These are phyloP conservation scores for Grosmannia clavigera DNA, from an alignment of 2,329 filamentous ascomycete genomes.

Conservation along the genomic window DNA sequence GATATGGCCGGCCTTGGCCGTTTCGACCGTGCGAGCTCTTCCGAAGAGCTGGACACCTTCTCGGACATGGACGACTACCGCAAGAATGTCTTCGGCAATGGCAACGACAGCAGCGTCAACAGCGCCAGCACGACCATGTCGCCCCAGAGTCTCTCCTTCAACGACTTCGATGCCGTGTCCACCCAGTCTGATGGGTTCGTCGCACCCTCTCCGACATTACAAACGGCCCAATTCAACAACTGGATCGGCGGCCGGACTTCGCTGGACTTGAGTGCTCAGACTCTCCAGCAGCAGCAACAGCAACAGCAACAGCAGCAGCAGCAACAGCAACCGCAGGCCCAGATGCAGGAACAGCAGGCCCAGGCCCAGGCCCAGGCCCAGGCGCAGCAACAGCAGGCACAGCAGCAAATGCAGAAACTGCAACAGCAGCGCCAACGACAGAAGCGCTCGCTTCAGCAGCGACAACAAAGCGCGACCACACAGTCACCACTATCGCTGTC, in stretches of 20 bases:
- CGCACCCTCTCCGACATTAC: slow-evolving; percentile 17
- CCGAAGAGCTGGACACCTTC: slow-evolving; percentile 43
- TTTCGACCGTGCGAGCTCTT: slow-evolving; percentile 39
- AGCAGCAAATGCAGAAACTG: neutral
- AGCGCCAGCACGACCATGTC: slow-evolving; percentile 33
- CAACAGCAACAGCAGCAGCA: neutral
- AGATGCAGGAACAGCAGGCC: neutral
- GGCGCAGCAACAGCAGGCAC: neutral
- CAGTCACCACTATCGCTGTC: slow-evolving; percentile 1
- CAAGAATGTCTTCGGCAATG: slow-evolving; percentile 30
- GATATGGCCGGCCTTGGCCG: slow-evolving; percentile 12
- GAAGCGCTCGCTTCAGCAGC: neutral
- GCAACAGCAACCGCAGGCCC: neutral
- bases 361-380: neutral
- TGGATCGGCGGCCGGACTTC: slow-evolving; percentile 23
- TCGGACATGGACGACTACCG: slow-evolving; percentile 40
- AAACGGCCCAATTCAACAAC: slow-evolving; percentile 17
- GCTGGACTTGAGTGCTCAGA: slow-evolving; percentile 27
- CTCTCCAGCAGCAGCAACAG: slow-evolving; percentile 22
- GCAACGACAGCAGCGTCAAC: slow-evolving; percentile 20
- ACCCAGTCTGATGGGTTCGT: slow-evolving; percentile 12
- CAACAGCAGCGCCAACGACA: neutral
- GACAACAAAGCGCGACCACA: neutral
- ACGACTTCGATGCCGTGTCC: slow-evolving; percentile 26
- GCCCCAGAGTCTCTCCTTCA: slow-evolving; percentile 38